Percentiles rank a stretch among this genome's conserved stretches.
phyloP scores from a whole-genome alignment of 192 early-diverging fungal genomes.

The Podila minutissima region DNA sequence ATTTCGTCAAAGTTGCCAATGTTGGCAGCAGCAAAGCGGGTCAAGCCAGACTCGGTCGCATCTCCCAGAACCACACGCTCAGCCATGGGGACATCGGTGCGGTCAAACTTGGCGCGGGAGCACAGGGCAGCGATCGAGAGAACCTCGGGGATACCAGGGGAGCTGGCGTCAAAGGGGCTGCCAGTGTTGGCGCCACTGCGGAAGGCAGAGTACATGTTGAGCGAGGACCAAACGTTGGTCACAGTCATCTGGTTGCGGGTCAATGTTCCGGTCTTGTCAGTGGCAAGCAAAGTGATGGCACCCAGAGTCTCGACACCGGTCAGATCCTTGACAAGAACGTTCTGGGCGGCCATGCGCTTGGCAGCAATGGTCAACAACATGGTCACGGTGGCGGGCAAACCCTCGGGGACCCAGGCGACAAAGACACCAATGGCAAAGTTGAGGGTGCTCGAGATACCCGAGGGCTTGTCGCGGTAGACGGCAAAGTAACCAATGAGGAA shows the following conservation, averaged over 20 bases:
- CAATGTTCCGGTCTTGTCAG: slow-evolving; percentile 97
- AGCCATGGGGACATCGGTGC: slow-evolving; percentile 84
- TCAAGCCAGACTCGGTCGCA: slow-evolving; percentile 93
- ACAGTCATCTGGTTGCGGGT: slow-evolving; percentile 98
- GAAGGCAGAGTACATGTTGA: slow-evolving; percentile 69
- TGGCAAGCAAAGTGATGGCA: slow-evolving; percentile 95
- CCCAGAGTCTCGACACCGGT: slow-evolving; percentile 97
- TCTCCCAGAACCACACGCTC: slow-evolving; percentile 90
- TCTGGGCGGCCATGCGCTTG: slow-evolving; percentile 89
- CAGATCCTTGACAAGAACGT: slow-evolving; percentile 96
- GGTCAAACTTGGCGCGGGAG: slow-evolving; percentile 91
- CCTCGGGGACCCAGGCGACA: slow-evolving; percentile 94
- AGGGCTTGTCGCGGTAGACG: slow-evolving; percentile 57
- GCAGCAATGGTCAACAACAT: slow-evolving; percentile 95
- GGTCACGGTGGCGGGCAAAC: slow-evolving; percentile 93
- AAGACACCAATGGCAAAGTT: slow-evolving; percentile 94
- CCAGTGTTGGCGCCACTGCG: slow-evolving; percentile 54
- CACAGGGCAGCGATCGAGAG: slow-evolving; percentile 85
- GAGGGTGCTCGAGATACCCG: slow-evolving; percentile 68
- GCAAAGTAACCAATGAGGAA: slow-evolving; percentile 78
- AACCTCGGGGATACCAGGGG: slow-evolving; percentile 77
- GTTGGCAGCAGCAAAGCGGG: slow-evolving; percentile 81
- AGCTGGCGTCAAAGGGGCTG: slow-evolving; percentile 56
- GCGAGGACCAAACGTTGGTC: slow-evolving; percentile 88
- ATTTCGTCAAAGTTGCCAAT: slow-evolving; percentile 81